Base-by-base conservation (phyloP, 2,329 filamentous ascomycete genomes). In the Phoma sp. region DNA sequence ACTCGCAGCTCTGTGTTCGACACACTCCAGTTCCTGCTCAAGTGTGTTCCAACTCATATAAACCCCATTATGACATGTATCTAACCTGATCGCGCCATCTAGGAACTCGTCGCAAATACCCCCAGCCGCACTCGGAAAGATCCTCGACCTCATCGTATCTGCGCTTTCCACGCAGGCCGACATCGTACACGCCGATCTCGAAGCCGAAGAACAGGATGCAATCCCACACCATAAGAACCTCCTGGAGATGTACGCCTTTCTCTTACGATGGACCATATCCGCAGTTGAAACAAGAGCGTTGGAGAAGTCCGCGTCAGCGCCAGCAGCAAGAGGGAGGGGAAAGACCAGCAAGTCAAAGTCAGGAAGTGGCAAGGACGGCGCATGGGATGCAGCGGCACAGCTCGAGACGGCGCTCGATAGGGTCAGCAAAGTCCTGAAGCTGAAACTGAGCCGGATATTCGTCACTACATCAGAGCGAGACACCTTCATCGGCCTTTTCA, bases 401-500 rank as follows among this genome's bases (percentile, higher is more conserved):
- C 81, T 99, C 21, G 92, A 97, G 74, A 87, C 86, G 10, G 92
- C 93, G 1, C 84, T 99, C 57, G 93, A 97, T 67, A 87, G 88
- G 25, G 98, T 99, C 92, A 93, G 91, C 79, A 97, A 96, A 74
- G 92, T 96, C 42, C 82, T 99, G 76, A 96, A 92, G 76, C 79
- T 97, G 71, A 97, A 96, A 78, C 82, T 99, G 42, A 86, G 89
- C 64, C 92, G 91, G 71, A 93, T 99, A 57, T 99, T 99, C 71
- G 77, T 98, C 57, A 99, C 95, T 0, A 99, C 95, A 0, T 96
- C 93, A 40, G 95, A 99, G 76, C 86, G 93, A 57, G 95, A 99
- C 71, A 97, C 92, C 0, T 97, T 99, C 67, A 89, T 99, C 57
- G 87, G 90, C 47, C 82, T 99, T 0, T 89, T 99, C 64, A 98